A percentile compares a stretch with the other conserved stretches of the same genome.
Evolutionary conservation across 768 basidiomycete genomes (phyloP).

Genomic region (Suillus variegatus): DNA sequence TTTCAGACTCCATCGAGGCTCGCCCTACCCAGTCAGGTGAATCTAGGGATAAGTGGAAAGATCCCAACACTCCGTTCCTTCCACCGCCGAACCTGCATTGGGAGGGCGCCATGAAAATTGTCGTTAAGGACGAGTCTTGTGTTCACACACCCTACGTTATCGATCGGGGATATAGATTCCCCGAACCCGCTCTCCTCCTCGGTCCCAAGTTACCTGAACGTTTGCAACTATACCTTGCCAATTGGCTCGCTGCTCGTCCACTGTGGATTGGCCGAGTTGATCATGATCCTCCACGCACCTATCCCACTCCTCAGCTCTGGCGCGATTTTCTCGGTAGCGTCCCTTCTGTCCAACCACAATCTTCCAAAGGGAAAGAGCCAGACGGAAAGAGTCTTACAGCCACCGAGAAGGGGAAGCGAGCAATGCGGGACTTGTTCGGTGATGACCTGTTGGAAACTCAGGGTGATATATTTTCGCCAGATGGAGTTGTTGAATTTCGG

Average conservation of each 20-base stretch:
- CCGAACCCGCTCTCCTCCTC: not conserved
- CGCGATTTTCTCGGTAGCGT: too few relatives aligned
- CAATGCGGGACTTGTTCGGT: too few relatives aligned
- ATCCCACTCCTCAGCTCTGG: too few relatives aligned
- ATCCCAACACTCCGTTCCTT: not conserved
- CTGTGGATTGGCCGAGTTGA: not conserved
- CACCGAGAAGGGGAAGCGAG: too few relatives aligned
- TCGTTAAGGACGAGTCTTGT: not conserved
- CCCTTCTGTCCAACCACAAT: too few relatives aligned
- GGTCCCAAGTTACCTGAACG: not conserved
- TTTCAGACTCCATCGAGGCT: not conserved
- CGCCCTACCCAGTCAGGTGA: not conserved
- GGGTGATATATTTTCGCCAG: too few relatives aligned
- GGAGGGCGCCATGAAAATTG: not conserved
- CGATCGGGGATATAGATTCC: constrained; percentile 3
- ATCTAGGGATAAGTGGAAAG: constrained; percentile 4
- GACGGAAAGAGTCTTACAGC: too few relatives aligned
- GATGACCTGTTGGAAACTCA: too few relatives aligned
- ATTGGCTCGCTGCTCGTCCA: constrained; percentile 2
- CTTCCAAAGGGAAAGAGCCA: too few relatives aligned
- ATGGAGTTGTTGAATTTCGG: too few relatives aligned
- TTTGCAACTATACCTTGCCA: not conserved
- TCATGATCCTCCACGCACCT: too few relatives aligned
- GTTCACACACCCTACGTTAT: not conserved
- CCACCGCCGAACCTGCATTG: not conserved